Base-by-base conservation (phyloP, 1,284 basidiomycete genomes). In the Somion occarium region DNA sequence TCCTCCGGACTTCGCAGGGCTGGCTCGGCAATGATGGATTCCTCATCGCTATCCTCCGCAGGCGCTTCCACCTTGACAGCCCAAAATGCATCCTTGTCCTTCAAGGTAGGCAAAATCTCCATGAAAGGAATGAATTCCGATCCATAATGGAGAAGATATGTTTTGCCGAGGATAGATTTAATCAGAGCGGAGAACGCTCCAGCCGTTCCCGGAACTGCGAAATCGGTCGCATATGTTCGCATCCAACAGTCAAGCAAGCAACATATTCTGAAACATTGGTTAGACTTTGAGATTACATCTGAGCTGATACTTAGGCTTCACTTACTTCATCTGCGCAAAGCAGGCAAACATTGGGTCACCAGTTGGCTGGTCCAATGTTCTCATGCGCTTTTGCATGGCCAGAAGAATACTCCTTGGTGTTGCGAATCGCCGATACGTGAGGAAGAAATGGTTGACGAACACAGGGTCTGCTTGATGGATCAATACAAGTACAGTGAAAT, bases 361-460 rank as follows among this genome's bases (percentile, higher is more conserved):
- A n/a, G 76, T 75, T 23, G 83, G 77, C 53, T 78, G 77, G 61
- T 88, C 86, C 12, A 91, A 71, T 55, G 85, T 79, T 27, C 85
- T 79, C 78, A 91, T 84, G 43, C 87, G 82, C 61, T 88, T 87
- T 65, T 91, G 88, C 85, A 91, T 89, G 3, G 88, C 84, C 45
- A 91, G 73, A n/a, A 91, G 71, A 13, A 91, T 69, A 51, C 75
- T 83, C 38, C 88, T 78, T 12, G 88, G 88, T 44, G 76, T 86
- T 42, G 86, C 76, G 63, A 91, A 91, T 54, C 86, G 75, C 30
- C 88, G 83, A 64, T 88, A 91, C 11, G 87, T 90, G 34, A 91
- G 75, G 46, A 91, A 72, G 65, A 91, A 91, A 65, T 90, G 82
- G 1, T 80, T 80, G 25, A 89, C 80, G 61, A 82, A 91, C 3